Base-by-base conservation (phyloP, 1,139 yeast genomes). In the Hemisphaericaspora subhashii region DNA sequence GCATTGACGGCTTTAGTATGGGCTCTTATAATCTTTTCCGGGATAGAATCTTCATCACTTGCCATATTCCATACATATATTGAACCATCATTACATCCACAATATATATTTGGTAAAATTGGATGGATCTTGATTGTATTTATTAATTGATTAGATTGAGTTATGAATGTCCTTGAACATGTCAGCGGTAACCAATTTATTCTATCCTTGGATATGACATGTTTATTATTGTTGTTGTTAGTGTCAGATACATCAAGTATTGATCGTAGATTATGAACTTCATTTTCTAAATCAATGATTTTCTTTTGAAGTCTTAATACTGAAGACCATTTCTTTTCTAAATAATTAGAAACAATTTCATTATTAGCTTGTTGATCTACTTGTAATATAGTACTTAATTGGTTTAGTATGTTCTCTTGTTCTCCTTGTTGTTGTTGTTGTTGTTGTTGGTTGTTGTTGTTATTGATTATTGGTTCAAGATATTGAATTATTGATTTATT, bases 321-420 rank as follows among this genome's bases (percentile, higher is more conserved):
- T 0, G 95, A 83, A 1, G 86, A 74, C 98, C 98, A 90, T 63
- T 89, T 90, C 62, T 83, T 86, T 51, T 86, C 94, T 31, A 90
- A 66, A 37, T 84, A 68, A 43, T 72, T 64, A 38, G 80, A 73
- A 13, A 77, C 69, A 2, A 67, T 50, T 13, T 48, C 53, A 25
- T 54, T 50, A 17, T 15, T 29, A 10, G 27, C 31, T 11, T 33
- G 35, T 1, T 39, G 22, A 30, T 53, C 53, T 2, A 58, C 55
- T 22, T 51, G 38, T 21, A 62, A 48, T n/a, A 45, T 25, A 5
- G 36, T 25, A 5, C 47, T 35, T 30, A 61, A 31, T 26, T 47
- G 43, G 3, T 41, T 31, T 21, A 51, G 33, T 21, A 47, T 27
- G 3, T 34, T 33, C 8, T 40, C 34, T n/a, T n/a, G 16, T 44